These are phyloP conservation scores for Pseudophaeomoniella oleicola DNA, from an alignment of 2,329 filamentous ascomycete genomes.

Conservation along the genomic window DNA sequence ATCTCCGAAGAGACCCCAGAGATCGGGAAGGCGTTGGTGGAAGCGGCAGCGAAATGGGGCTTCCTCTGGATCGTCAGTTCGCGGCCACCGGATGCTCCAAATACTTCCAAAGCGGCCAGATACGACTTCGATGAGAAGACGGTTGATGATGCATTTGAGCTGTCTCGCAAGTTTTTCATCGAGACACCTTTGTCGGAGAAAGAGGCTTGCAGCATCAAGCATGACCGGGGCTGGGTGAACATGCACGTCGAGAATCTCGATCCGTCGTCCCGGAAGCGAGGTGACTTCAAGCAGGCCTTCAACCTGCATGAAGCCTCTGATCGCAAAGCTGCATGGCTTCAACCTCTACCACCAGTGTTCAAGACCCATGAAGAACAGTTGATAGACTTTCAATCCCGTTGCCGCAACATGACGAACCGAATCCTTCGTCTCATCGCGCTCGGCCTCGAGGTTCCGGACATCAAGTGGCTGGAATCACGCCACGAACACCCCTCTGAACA, in stretches of 20 bases:
- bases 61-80: constrained; percentile 75
- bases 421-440: constrained; percentile 65
- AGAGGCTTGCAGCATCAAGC: too few relatives aligned
- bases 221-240: constrained; percentile 74
- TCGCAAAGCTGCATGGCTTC: too few relatives aligned
- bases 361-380: constrained; percentile 45
- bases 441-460: constrained; percentile 46
- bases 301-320: too few relatives aligned
- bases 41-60: constrained; percentile 68
- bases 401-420: constrained; percentile 56
- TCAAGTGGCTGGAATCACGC: constrained; percentile 45
- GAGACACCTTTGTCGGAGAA: too few relatives aligned
- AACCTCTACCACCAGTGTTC: constrained; percentile 57
- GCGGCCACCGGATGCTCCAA: constrained; percentile 48
- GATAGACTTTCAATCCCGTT: constrained; percentile 51
- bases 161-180: too few relatives aligned
- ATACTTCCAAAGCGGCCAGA: too few relatives aligned
- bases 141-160: constrained; percentile 56
- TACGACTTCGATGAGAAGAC: constrained; percentile 51
- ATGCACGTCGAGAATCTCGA: constrained; percentile 85
- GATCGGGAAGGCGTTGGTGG: constrained; percentile 54
- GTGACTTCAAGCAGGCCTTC: too few relatives aligned
- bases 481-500: constrained; percentile 42
- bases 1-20: constrained; percentile 46
- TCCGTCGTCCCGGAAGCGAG: constrained; percentile 61